Conservation (phyloP, 139 green algal genomes). For the Coccomyxa sp. region DNA sequence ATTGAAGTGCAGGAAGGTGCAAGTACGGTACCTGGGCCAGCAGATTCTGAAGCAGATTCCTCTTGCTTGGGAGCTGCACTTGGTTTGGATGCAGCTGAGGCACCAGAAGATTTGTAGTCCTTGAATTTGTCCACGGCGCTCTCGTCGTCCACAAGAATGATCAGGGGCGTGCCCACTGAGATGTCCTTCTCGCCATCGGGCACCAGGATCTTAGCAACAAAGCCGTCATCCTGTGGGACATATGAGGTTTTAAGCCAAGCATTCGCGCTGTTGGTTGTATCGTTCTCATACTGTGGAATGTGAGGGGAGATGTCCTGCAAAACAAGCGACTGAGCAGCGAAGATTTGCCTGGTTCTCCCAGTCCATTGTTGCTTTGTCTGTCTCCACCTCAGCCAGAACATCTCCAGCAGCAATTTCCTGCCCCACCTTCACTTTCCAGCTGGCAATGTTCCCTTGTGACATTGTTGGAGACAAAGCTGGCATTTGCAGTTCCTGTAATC, state of each 20-base stretch:
- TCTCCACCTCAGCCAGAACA: slow-evolving; percentile 89
- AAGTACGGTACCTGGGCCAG: too few species aligned
- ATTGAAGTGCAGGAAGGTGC: too few species aligned
- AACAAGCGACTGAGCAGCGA: background rate
- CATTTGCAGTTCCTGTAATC: slow-evolving; percentile 62
- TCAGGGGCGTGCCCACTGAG: slow-evolving; percentile 64
- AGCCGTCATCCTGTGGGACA: slow-evolving; percentile 67
- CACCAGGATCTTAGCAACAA: slow-evolving; percentile 71
- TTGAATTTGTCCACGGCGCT: slow-evolving; percentile 60
- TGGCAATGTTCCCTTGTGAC: slow-evolving; percentile 66
- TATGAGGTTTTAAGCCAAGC: background rate
- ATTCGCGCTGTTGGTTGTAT: too few species aligned
- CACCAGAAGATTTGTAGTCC: slow-evolving; percentile 34
- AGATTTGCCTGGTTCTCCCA: slow-evolving; percentile 41
- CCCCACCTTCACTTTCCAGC: slow-evolving; percentile 67
- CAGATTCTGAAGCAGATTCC: background rate
- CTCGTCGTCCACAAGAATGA: slow-evolving; percentile 83
- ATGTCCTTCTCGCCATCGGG: slow-evolving; percentile 57
- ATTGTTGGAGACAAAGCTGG: slow-evolving; percentile 89
- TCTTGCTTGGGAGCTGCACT: background rate
- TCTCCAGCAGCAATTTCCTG: slow-evolving; percentile 68
- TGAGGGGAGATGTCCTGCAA: too few species aligned
- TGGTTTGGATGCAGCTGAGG: background rate
- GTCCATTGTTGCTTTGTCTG: slow-evolving; percentile 81
- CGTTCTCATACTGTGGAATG: too few species aligned